Evolutionary conservation across 192 early-diverging fungal species (phyloP).

Genomic region (Anaeromyces robustus): DNA sequence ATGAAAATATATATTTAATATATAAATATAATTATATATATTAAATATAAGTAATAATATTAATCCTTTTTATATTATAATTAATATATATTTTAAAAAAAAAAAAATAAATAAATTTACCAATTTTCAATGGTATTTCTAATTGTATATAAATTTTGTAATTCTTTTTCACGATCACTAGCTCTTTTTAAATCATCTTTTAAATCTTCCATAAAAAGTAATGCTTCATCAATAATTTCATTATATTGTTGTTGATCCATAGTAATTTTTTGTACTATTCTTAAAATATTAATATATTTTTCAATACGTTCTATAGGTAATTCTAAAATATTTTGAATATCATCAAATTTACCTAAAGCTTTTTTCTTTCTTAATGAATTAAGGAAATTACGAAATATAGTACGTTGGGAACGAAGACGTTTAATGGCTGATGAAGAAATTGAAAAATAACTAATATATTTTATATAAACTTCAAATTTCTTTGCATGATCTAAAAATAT

Average conservation of each 20-base stretch:
- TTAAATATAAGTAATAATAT: too few species aligned
- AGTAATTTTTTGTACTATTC: neutral
- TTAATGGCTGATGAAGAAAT: neutral
- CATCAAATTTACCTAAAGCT: neutral
- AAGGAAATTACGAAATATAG: neutral
- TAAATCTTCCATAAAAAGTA: neutral
- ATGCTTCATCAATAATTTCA: neutral
- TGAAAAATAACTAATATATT: neutral
- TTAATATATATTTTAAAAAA: too few species aligned
- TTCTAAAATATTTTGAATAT: neutral
- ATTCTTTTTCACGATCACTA: neutral
- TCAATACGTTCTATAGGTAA: neutral
- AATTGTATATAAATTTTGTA: neutral
- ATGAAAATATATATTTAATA: too few species aligned
- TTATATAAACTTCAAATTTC: neutral
- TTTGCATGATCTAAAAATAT: neutral
- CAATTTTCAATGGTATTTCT: neutral
- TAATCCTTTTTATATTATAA: too few species aligned
- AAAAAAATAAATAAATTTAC: neutral
- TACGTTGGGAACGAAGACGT: neutral
- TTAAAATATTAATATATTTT: neutral
- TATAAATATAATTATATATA: too few species aligned
- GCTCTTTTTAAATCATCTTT: neutral
- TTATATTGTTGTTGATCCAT: neutral
- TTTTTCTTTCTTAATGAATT: neutral